Percentiles rank a stretch among this genome's conserved stretches.
Conservation (phyloP, 345 rosid genomes). For the Euphorbia lathyris region DNA sequence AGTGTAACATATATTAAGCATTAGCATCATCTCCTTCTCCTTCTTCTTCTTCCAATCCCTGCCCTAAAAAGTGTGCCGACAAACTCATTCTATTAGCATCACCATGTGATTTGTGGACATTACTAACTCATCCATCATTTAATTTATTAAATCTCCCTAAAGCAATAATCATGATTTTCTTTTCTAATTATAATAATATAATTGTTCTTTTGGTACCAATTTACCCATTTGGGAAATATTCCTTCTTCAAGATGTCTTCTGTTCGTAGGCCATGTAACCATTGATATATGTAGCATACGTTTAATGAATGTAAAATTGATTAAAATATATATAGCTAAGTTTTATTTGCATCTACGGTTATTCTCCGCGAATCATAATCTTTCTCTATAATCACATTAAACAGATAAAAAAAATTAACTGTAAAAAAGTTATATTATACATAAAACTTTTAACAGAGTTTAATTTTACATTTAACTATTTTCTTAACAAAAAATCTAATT, state of each 20-base stretch:
- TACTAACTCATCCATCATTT: constrained; percentile 8
- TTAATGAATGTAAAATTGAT: too few relatives aligned
- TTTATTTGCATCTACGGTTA: too few relatives aligned
- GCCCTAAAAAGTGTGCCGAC: constrained; percentile 55
- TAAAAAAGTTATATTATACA: too few relatives aligned
- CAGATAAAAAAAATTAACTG: too few relatives aligned
- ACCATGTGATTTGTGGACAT: constrained; percentile 44
- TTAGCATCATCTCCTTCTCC: background rate
- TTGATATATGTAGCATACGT: constrained; percentile 8
- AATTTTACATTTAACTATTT: too few relatives aligned
- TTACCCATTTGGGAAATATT: constrained; percentile 44
- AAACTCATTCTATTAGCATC: constrained; percentile 43
- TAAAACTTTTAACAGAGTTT: too few relatives aligned
- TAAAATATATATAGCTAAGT: too few relatives aligned
- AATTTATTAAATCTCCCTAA: background rate
- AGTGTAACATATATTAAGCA: constrained; percentile 18
- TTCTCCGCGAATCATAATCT: too few relatives aligned
- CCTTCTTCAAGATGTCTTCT: constrained; percentile 19
- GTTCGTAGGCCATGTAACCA: constrained; percentile 29
- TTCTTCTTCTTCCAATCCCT: constrained; percentile 33
- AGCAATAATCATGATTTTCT: constrained; percentile 21
- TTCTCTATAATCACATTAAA: too few relatives aligned
- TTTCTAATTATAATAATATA: background rate
- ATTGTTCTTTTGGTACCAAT: background rate
- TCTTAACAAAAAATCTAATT: too few relatives aligned